Evolutionary conservation across 2,329 filamentous ascomycete species (phyloP).

Genomic region (Penicillium palitans): DNA sequence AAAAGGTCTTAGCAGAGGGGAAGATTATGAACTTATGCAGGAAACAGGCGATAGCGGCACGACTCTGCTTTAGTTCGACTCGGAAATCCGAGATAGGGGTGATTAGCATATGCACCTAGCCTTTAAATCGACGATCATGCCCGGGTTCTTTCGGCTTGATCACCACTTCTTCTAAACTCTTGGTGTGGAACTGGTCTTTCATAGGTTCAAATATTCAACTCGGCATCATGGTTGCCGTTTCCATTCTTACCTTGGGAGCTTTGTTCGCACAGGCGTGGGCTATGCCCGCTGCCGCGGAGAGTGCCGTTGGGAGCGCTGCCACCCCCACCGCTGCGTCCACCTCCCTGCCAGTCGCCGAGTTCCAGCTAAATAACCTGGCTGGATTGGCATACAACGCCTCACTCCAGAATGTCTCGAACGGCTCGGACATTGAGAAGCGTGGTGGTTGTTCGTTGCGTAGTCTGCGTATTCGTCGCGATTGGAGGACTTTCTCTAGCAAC

Average conservation of each 20-base stretch:
- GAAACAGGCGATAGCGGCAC: neutral
- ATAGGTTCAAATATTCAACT: neutral
- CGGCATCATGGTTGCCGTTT: slow-evolving; percentile 19
- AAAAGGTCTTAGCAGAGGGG: neutral
- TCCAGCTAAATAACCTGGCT: slow-evolving; percentile 19
- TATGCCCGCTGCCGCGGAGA: slow-evolving; percentile 11
- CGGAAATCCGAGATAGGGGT: neutral
- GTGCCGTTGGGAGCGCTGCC: neutral
- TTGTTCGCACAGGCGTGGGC: slow-evolving; percentile 17
- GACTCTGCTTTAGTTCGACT: neutral
- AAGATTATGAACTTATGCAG: neutral
- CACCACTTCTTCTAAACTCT: neutral
- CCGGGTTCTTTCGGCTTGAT: neutral
- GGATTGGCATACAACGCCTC: slow-evolving; percentile 17
- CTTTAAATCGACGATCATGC: neutral
- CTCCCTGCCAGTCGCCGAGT: slow-evolving; percentile 11
- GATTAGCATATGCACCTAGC: neutral
- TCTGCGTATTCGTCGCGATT: slow-evolving; percentile 29
- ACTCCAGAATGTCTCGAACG: slow-evolving; percentile 5
- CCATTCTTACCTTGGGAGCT: slow-evolving; percentile 16
- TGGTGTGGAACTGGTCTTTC: slow-evolving; percentile 1
- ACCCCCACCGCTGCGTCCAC: slow-evolving; percentile 8
- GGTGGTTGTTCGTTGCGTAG: slow-evolving; percentile 16
- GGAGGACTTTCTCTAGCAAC: slow-evolving; percentile 33
- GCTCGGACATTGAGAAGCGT: slow-evolving; percentile 3